Evolutionary conservation across 768 basidiomycete genomes (phyloP).

Genomic region (Naganishia vaughanmartiniae): DNA sequence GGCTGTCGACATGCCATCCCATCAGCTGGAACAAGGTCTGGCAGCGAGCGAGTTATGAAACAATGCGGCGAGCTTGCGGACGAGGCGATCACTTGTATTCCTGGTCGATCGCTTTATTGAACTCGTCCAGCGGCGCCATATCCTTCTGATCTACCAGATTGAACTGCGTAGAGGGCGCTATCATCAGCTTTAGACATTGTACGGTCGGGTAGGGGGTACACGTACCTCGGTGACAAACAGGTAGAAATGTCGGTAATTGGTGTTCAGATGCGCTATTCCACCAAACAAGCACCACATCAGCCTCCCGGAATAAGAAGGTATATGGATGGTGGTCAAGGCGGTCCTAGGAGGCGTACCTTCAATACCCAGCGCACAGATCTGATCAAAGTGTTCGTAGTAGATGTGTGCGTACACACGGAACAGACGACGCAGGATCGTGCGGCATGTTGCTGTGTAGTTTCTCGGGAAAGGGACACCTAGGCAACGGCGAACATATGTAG

Average conservation of each 20-base stretch:
- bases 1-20: neutral
- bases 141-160: conserved; percentile 68
- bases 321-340: no score
- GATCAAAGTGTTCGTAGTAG: conserved; percentile 99
- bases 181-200: no score
- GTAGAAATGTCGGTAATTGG: conserved; percentile 97
- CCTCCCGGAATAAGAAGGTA: no score
- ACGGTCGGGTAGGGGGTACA: conserved; percentile 11
- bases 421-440: conserved; percentile 83
- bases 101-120: conserved; percentile 71
- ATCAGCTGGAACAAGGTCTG: neutral
- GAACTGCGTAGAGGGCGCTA: conserved; percentile 38
- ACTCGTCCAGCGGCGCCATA: conserved; percentile 67
- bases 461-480: conserved; percentile 84
- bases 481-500: neutral
- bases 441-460: conserved; percentile 84
- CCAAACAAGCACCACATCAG: neutral
- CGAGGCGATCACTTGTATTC: conserved; percentile 38
- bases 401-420: conserved; percentile 98
- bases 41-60: neutral
- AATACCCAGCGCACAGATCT: conserved; percentile 94
- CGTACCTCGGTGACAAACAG: conserved; percentile 90
- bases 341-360: conserved; percentile 70
- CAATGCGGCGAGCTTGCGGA: neutral
- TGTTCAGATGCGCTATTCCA: conserved; percentile 84